phyloP scores from a whole-genome alignment of 202 grass and related monocot species.

The Cymbopogon flexuosus region DNA sequence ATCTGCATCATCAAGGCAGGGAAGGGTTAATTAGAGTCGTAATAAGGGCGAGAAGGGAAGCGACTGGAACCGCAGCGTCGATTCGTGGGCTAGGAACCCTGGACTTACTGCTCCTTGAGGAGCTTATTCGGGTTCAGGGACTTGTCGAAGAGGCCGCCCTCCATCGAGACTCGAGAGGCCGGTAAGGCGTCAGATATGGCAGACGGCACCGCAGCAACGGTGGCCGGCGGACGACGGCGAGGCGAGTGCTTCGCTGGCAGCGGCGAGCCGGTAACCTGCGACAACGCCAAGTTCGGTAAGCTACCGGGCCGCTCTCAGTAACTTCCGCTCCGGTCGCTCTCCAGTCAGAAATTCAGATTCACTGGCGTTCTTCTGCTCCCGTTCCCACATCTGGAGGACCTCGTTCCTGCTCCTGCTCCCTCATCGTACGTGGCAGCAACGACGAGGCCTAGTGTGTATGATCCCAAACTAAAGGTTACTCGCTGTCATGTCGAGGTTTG shows the following conservation, averaged over 20 bases:
- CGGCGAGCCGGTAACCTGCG: no score
- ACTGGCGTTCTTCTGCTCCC: no score
- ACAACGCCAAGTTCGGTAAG: no score
- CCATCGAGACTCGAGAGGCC: slow-evolving; percentile 29
- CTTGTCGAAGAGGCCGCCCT: slow-evolving; percentile 43
- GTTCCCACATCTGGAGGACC: no score
- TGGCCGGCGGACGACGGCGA: background rate
- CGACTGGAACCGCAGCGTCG: background rate
- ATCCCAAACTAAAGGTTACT: no score
- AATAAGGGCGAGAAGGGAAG: background rate
- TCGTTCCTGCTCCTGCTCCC: no score
- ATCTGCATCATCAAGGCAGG: slow-evolving; percentile 36
- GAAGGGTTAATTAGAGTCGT: background rate
- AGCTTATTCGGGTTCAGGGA: slow-evolving; percentile 60
- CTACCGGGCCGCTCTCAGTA: no score
- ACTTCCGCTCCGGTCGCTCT: no score
- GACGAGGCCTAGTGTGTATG: no score
- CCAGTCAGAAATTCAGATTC: no score
- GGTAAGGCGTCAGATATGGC: background rate
- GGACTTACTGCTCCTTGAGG: slow-evolving; percentile 77
- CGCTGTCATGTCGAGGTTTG: no score
- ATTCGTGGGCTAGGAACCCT: background rate
- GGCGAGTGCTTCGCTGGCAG: background rate
- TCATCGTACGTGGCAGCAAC: no score
- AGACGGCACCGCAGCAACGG: background rate